These are phyloP conservation scores for Fraxinus excelsior DNA, from an alignment of 257 asterid genomes.

Conservation along the genomic window DNA sequence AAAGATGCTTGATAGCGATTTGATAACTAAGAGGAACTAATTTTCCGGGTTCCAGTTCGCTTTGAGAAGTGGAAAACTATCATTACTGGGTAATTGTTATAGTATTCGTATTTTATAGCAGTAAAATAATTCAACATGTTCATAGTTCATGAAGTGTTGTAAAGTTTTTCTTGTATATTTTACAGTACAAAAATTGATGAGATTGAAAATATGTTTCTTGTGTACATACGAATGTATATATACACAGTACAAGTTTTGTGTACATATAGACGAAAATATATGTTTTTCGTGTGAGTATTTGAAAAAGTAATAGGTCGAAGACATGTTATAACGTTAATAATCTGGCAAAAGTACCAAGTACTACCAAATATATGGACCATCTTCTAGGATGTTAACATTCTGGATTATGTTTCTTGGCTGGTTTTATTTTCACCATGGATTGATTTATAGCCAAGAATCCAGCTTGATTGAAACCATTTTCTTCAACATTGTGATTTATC, in stretches of 20 bases:
- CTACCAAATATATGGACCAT: neutral
- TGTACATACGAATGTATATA: neutral
- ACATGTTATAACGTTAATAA: neutral
- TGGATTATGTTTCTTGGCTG: neutral
- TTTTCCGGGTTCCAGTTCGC: constrained; percentile 35
- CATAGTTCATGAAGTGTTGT: constrained; percentile 16
- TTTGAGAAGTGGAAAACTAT: constrained; percentile 29
- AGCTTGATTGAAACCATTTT: neutral
- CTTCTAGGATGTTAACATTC: neutral
- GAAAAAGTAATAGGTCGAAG: neutral
- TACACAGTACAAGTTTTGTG: neutral
- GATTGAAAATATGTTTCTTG: neutral
- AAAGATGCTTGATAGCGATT: constrained; percentile 58
- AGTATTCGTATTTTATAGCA: constrained; percentile 1
- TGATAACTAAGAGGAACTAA: constrained; percentile 43
- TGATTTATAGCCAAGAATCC: neutral
- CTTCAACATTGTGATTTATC: neutral
- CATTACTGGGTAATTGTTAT: constrained; percentile 32
- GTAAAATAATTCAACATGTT: constrained; percentile 24
- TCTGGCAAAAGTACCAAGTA: neutral
- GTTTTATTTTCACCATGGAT: too few species aligned
- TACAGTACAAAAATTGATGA: neutral
- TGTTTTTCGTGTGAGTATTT: neutral
- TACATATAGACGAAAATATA: too few species aligned
- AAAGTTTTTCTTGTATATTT: too few species aligned